A percentile compares a stretch with the other conserved stretches of the same genome.
These are phyloP conservation scores for Mesembryanthemum crystallinum DNA, from an alignment of 148 eudicot species.

Conservation along the genomic window DNA sequence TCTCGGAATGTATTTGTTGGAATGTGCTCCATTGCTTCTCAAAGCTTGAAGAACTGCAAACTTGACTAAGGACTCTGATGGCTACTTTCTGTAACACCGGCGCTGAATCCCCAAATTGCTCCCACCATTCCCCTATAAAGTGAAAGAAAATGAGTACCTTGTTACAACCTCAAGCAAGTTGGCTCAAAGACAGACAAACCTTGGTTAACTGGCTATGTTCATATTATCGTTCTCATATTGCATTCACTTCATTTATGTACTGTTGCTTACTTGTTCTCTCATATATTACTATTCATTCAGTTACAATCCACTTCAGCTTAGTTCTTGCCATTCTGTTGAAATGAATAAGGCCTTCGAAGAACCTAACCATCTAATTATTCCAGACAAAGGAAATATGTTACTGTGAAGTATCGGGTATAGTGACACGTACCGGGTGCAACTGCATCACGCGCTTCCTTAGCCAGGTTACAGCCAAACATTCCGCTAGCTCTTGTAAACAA, in stretches of 20 bases:
- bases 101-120: slow-evolving; percentile 91
- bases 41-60: slow-evolving; percentile 63
- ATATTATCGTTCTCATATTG: too few relatives aligned
- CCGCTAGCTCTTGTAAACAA: slow-evolving; percentile 72
- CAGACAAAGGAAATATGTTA: neutral
- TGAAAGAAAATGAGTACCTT: neutral
- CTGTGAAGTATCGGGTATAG: neutral
- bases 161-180: neutral
- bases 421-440: slow-evolving; percentile 72
- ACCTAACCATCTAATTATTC: neutral
- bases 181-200: neutral
- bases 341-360: neutral
- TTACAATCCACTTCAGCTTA: too few relatives aligned
- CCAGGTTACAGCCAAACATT: slow-evolving; percentile 93
- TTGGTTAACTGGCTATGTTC: neutral
- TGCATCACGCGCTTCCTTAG: slow-evolving; percentile 88
- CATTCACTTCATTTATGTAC: neutral
- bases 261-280: neutral
- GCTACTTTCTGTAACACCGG: slow-evolving; percentile 81
- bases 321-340: too few relatives aligned
- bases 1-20: slow-evolving; percentile 85
- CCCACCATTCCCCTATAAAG: slow-evolving; percentile 89
- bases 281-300: too few relatives aligned
- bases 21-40: slow-evolving; percentile 81
- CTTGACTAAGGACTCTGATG: slow-evolving; percentile 84